phyloP scores from a whole-genome alignment of 2,329 filamentous ascomycete species.

The Gaeumannomyces sp. region DNA sequence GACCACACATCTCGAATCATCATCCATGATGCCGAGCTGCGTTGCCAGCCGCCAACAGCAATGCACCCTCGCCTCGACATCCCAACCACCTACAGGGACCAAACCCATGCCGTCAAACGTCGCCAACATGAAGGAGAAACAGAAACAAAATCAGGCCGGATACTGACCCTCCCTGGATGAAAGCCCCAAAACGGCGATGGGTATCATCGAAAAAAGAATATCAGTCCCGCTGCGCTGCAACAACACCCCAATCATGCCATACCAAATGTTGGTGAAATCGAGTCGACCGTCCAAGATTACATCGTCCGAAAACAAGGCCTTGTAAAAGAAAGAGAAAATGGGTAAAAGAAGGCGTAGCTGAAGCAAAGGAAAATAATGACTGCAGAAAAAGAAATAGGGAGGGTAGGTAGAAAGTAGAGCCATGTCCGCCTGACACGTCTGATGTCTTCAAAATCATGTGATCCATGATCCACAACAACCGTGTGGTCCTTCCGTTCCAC shows the following conservation, averaged over 20 bases:
- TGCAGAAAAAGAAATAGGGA: constrained; percentile 8
- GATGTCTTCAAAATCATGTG: too few relatives aligned
- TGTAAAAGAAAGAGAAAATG: constrained; percentile 16
- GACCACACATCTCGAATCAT: too few relatives aligned
- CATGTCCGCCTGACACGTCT: not conserved
- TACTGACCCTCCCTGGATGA: constrained; percentile 6
- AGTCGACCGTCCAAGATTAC: constrained; percentile 11
- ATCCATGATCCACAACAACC: too few relatives aligned
- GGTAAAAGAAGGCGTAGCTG: constrained; percentile 14
- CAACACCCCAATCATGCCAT: constrained; percentile 16
- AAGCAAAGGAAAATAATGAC: constrained; percentile 9
- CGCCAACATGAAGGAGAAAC: too few relatives aligned
- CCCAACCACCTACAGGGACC: too few relatives aligned
- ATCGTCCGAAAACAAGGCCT: constrained; percentile 13
- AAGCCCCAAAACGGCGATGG: constrained; percentile 12
- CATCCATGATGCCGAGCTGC: too few relatives aligned
- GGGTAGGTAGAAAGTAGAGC: not conserved
- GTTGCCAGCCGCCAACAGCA: too few relatives aligned
- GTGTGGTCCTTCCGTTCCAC: too few relatives aligned
- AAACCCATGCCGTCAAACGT: too few relatives aligned
- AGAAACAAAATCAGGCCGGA: too few relatives aligned
- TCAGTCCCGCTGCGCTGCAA: constrained; percentile 15
- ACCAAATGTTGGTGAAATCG: constrained; percentile 16
- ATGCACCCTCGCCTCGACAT: too few relatives aligned
- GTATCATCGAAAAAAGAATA: constrained; percentile 17